Conservation (phyloP, 2,329 filamentous ascomycete genomes). For the Fusarium duplospermum region DNA sequence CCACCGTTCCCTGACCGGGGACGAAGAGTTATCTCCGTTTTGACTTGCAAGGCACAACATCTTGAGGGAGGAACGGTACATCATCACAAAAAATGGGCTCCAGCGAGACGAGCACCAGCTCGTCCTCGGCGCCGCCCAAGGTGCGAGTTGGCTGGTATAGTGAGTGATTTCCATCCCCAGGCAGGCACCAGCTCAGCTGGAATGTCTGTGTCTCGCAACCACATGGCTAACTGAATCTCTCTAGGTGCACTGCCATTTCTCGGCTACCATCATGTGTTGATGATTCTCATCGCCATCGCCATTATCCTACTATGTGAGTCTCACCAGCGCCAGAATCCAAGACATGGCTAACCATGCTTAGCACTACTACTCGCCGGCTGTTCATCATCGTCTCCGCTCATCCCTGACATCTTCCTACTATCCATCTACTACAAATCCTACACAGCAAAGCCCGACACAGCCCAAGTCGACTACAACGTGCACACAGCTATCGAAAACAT, state of each 20-base stretch:
- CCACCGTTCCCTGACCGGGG: conserved; percentile 41
- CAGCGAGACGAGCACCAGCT: conserved; percentile 42
- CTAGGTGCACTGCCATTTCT: conserved; percentile 75
- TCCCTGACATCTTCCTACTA: conserved; percentile 96
- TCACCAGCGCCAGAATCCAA: background rate
- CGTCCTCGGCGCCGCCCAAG: conserved; percentile 46
- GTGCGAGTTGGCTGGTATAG: conserved; percentile 63
- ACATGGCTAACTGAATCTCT: conserved; percentile 33
- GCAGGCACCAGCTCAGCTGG: conserved; percentile 7
- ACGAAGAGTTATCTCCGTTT: conserved; percentile 35
- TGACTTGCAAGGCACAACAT: conserved; percentile 13
- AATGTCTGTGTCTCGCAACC: conserved; percentile 26
- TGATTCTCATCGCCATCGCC: conserved; percentile 93
- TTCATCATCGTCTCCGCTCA: conserved; percentile 94
- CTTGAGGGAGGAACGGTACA: conserved; percentile 32
- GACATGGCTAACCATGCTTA: conserved; percentile 51
- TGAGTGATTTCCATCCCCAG: conserved; percentile 48
- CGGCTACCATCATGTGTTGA: conserved; percentile 87
- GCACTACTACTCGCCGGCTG: conserved; percentile 94
- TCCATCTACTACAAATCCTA: conserved; percentile 97
- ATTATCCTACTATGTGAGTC: conserved; percentile 96
- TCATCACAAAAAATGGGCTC: conserved; percentile 40
- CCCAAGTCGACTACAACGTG: conserved; percentile 91
- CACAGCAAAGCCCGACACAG: conserved; percentile 81
- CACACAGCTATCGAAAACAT: conserved; percentile 90